Evolutionary conservation across 2,329 filamentous ascomycete species (phyloP), one percentile per base, ranked within the genome.

Genomic region (Metarhizium guizhouense): DNA sequence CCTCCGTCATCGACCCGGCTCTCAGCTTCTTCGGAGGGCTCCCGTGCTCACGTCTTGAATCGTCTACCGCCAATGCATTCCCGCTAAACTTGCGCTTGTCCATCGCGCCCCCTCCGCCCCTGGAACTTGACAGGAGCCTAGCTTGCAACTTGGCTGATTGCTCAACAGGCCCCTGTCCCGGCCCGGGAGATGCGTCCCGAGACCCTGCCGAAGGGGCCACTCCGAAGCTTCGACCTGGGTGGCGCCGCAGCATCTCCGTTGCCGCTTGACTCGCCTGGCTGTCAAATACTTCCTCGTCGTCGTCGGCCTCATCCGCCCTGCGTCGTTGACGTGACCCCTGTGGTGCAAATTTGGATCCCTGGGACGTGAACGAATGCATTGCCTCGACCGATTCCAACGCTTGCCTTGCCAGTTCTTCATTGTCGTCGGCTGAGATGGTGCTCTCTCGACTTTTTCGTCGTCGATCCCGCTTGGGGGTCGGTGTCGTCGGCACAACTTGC

Each of bases 231-330:
- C 77, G 73, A 10, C 76, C 72, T 1, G 78, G 71, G 52, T 82
- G 77, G 42, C 82, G 78, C 16, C 86, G 85, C 59, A 90, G 77
- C 83, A 93, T 84, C 61, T 84, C 85, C 2, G 86, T 85, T 2
- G 90, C 90, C 48, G 84, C 83, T 60, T 88, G 87, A 64, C 86
- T 92, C 8, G 90, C 89, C 64, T 89, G 87, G 56, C 87, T 90
- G 63, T 87, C 87, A 38, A 78, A 80, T 0, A 91, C 72, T 47
- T 88, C 77, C 14, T 73, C 73, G 2, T 72, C 73, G 8, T 72
- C 70, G 20, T 66, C 64, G 6, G 54, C 60, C 51, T 36, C 54
- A 43, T 51, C 54, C 25, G 30, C 56, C 50, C 40, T 58, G 48
- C 50, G 61, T 11, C 59, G 60, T 18, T 53, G 59, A n/a, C 62